phyloP scores from a whole-genome alignment of 768 basidiomycete genomes.

The Fistulinella prunicolor region DNA sequence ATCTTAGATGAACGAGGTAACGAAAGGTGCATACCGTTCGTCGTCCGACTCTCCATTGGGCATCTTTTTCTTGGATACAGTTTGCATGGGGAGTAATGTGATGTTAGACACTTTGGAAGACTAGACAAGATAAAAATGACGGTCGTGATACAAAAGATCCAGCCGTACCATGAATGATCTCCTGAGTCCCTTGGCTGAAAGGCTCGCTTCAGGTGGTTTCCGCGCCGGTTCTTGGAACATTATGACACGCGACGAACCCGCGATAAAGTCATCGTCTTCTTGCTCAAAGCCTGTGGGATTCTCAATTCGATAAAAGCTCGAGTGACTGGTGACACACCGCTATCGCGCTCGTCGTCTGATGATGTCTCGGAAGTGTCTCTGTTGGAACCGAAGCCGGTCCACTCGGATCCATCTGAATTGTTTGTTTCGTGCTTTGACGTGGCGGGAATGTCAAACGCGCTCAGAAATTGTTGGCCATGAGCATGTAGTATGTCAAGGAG shows the following conservation, averaged over 20 bases:
- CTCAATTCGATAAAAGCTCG: neutral
- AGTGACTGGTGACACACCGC: conserved; percentile 8
- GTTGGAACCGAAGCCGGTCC: conserved; percentile 36
- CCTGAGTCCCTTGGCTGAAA: conserved; percentile 41
- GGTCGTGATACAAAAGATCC: neutral
- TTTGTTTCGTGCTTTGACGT: conserved; percentile 19
- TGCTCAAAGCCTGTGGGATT: conserved; percentile 37
- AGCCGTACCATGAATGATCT: conserved; percentile 75
- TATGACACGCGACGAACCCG: conserved; percentile 41
- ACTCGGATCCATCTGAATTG: conserved; percentile 24
- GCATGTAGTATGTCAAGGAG: conserved; percentile 43
- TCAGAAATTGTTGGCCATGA: conserved; percentile 46
- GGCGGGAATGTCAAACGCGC: conserved; percentile 34
- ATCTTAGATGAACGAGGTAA: neutral
- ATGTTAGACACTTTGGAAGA: conserved; percentile 76
- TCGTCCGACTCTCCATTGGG: conserved; percentile 47
- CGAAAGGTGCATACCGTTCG: conserved; percentile 42
- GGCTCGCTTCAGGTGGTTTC: conserved; percentile 16
- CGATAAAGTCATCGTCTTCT: conserved; percentile 45
- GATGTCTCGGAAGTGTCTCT: neutral
- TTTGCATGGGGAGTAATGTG: conserved; percentile 25
- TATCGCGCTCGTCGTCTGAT: conserved; percentile 22
- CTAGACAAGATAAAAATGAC: conserved; percentile 35
- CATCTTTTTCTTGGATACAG: conserved; percentile 15
- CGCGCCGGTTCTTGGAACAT: conserved; percentile 49